phyloP scores from a whole-genome alignment of 306 rosid genomes.

The Ceratonia siliqua region DNA sequence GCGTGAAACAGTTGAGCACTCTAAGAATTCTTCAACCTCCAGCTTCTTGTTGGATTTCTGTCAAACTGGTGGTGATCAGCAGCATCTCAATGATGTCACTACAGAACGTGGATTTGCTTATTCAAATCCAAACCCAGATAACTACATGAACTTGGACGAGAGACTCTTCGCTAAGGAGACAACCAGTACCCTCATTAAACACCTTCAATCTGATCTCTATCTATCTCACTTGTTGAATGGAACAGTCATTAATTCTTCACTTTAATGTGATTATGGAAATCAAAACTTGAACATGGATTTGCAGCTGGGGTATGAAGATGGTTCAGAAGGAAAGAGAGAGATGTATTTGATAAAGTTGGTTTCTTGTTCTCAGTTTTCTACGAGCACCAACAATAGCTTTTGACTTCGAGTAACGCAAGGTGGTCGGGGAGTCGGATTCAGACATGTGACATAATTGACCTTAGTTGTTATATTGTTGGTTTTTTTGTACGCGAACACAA shows the following conservation, averaged over 20 bases:
- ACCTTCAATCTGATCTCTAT: slow-evolving; percentile 49
- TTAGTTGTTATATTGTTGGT: too few relatives aligned
- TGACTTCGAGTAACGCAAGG: too few relatives aligned
- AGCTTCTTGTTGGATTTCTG: neutral
- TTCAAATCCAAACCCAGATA: slow-evolving; percentile 15
- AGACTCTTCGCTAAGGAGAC: neutral
- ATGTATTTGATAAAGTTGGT: slow-evolving; percentile 73
- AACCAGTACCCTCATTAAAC: neutral
- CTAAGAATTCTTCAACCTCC: neutral
- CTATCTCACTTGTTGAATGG: slow-evolving; percentile 62
- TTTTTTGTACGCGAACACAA: too few relatives aligned
- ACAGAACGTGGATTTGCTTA: neutral
- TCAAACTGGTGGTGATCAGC: slow-evolving; percentile 25
- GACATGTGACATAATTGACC: too few relatives aligned
- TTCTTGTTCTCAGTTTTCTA: slow-evolving; percentile 38
- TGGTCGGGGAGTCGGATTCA: too few relatives aligned
- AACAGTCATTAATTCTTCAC: slow-evolving; percentile 30
- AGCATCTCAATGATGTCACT: neutral
- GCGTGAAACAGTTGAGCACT: neutral
- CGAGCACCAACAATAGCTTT: slow-evolving; percentile 10
- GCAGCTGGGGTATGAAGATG: slow-evolving; percentile 45
- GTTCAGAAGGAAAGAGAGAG: slow-evolving; percentile 44
- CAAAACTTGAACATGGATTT: slow-evolving; percentile 37
- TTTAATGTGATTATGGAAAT: slow-evolving; percentile 18
- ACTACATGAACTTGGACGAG: neutral